phyloP scores from a whole-genome alignment of 345 rosid species.

The Xanthoceras sorbifolium region DNA sequence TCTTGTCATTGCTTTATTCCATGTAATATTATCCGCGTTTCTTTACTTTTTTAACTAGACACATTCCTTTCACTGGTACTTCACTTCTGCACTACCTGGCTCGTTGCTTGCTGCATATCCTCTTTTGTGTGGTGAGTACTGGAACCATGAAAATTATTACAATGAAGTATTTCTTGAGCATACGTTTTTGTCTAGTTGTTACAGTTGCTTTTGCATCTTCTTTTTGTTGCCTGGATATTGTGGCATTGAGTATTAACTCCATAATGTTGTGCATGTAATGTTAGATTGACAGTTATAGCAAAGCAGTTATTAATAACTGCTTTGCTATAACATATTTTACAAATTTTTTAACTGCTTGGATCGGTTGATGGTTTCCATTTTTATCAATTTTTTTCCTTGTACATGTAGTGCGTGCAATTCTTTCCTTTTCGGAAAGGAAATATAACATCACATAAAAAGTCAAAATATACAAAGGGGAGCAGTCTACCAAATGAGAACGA shows the following conservation, averaged over 20 bases:
- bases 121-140: slow-evolving; percentile 73
- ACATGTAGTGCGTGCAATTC: not conserved
- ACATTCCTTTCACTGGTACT: slow-evolving; percentile 87
- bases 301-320: too few species aligned
- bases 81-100: slow-evolving; percentile 96
- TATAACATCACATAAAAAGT: too few species aligned
- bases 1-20: not conserved
- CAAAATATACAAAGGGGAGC: too few species aligned
- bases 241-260: not conserved
- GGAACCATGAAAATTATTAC: slow-evolving; percentile 13
- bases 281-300: too few species aligned
- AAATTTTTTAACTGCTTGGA: not conserved
- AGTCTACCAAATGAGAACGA: too few species aligned
- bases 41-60: slow-evolving; percentile 60
- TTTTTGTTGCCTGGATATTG: slow-evolving; percentile 8
- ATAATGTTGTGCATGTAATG: not conserved
- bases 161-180: not conserved
- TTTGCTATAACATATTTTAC: not conserved
- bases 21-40: slow-evolving; percentile 21
- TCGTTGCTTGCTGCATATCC: slow-evolving; percentile 84
- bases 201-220: not conserved
- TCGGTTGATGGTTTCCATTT: not conserved
- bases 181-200: not conserved
- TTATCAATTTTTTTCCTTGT: not conserved
- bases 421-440: too few species aligned